Evolutionary conservation across 164 flowering plant species (phyloP), one percentile per base, ranked within the genome.

Genomic region (Vitis amurensis): DNA sequence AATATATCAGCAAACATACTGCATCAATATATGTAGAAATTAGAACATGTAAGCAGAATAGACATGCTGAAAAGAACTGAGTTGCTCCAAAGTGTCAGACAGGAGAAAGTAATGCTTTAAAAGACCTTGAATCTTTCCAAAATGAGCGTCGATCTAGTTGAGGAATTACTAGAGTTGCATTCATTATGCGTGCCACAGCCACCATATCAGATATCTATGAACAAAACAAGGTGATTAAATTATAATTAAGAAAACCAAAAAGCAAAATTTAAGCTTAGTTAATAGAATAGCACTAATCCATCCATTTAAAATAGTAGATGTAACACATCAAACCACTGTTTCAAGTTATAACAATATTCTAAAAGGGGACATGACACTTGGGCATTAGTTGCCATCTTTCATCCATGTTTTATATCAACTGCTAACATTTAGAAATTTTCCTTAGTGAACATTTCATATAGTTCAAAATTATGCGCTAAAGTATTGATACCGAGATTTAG

Each of bases 91-190:
- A 59, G 55, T 23, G 53, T 11, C 10, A 37, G 47, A 64, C 31
- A 57, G 65, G 50, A 67, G 47, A 55, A 50, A 31, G 59, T 17
- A 17, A 37, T 15, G n/a, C 16, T 58, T 30, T 67, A 71, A 50
- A 64, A 63, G 59, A 95, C 99, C 99, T 95, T 67, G 97, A 80
- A 79, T 95, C 99, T 71, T 79, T 82, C 99, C 99, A 95, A 67
- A 91, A 95, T 70, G 99, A 95, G 27, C 85, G 86, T 69, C 79
- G 90, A 76, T 95, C 99, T 69, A 93, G 78, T 72, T 89, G 89
- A 80, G 99, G 99, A 79, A 95, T 87, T n/a, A 95, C 97, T 66
- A 95, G 74, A 19, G 99, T 93, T 58, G 97, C 99, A 88, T 93
- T 91, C 90, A 95, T 82, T 11, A 95, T 86, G 73, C 74, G 95